Evolutionary conservation across 2,329 filamentous ascomycete genomes (phyloP).

Genomic region (Septoria petroselini): DNA sequence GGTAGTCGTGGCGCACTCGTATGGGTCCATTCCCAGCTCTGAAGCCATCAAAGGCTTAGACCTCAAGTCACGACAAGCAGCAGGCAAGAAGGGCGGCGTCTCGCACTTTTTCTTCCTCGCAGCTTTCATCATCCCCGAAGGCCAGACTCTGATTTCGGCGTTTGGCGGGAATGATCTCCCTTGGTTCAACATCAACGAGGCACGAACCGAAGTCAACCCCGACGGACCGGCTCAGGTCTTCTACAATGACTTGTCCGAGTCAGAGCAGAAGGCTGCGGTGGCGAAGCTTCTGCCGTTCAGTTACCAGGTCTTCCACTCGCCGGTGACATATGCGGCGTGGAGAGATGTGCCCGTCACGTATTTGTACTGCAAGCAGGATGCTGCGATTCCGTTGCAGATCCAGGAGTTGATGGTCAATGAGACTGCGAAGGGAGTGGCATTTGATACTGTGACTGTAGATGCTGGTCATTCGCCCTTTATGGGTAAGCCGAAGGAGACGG

Average conservation of each 20-base stretch:
- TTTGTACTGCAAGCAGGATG: conserved; percentile 42
- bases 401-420: conserved; percentile 41
- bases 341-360: conserved; percentile 43
- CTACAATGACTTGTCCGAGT: conserved; percentile 23
- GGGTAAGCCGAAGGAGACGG: conserved; percentile 28
- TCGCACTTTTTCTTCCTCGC: conserved; percentile 29
- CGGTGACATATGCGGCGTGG: conserved; percentile 38
- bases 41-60: conserved; percentile 28
- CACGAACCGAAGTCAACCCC: conserved; percentile 14
- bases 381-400: conserved; percentile 37
- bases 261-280: conserved; percentile 9
- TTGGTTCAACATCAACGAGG: conserved; percentile 18
- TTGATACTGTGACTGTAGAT: conserved; percentile 26
- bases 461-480: conserved; percentile 33
- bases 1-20: conserved; percentile 35
- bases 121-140: conserved; percentile 29
- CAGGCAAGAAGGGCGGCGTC: conserved; percentile 27
- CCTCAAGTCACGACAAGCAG: conserved; percentile 9
- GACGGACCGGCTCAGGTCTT: conserved; percentile 17
- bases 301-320: conserved; percentile 17
- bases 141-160: conserved; percentile 21
- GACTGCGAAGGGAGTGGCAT: conserved; percentile 21
- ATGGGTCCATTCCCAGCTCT: conserved; percentile 32
- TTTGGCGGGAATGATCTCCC: conserved; percentile 16
- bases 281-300: conserved; percentile 12